Conservation (phyloP, 805 yeast genomes). For the Lachancea thermotolerans region DNA sequence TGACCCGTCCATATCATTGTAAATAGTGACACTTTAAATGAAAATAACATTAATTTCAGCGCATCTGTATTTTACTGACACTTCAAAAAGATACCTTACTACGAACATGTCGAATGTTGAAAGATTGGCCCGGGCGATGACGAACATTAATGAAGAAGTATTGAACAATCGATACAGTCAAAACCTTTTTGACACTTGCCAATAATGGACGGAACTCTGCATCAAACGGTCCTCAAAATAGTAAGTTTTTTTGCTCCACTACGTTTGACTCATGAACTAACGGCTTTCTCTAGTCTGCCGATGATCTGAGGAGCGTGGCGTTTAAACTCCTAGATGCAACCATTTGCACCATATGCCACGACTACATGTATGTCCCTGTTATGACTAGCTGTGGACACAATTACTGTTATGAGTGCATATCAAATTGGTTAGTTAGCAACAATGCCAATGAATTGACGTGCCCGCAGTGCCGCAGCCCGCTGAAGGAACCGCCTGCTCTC, state of each 20-base stretch:
- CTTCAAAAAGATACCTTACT: no score
- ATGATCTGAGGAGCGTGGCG: constrained; percentile 2
- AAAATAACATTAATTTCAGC: not conserved
- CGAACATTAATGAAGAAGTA: no score
- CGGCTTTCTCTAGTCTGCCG: not conserved
- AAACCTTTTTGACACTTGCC: not conserved
- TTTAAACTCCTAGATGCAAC: constrained; percentile 25
- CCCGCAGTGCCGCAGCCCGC: constrained; percentile 55
- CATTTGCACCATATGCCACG: constrained; percentile 61
- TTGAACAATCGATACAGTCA: not conserved
- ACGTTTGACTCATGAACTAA: not conserved
- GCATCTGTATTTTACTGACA: not conserved
- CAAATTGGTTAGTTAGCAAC: constrained; percentile 48
- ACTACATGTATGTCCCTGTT: constrained; percentile 59
- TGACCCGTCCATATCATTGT: not conserved
- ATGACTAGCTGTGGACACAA: constrained; percentile 65
- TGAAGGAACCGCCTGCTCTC: constrained; percentile 44
- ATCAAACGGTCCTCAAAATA: not conserved
- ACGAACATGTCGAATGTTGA: no score
- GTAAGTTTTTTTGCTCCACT: not conserved
- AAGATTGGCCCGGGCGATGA: no score
- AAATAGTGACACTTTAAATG: not conserved
- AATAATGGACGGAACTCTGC: not conserved
- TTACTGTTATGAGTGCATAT: constrained; percentile 61
- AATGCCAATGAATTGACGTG: constrained; percentile 45